Percentiles rank a stretch among this genome's conserved stretches.
Conservation (phyloP, 2,329 filamentous ascomycete species). For the Aureobasidium subglaciale region DNA sequence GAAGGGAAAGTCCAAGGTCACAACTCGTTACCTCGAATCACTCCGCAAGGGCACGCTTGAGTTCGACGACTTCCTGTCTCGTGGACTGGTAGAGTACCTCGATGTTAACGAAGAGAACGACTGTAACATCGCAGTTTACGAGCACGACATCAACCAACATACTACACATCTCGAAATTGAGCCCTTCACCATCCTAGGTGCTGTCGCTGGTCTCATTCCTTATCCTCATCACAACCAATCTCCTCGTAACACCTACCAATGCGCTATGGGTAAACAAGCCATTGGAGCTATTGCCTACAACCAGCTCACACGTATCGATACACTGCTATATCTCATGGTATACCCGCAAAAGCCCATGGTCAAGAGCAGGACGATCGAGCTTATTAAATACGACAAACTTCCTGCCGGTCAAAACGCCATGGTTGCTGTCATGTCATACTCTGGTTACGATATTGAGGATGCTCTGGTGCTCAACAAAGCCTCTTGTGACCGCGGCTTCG, state of each 20-base stretch:
- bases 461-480: slow-evolving; percentile 95
- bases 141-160: slow-evolving; percentile 70
- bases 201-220: slow-evolving; percentile 91
- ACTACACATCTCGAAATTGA: slow-evolving; percentile 97
- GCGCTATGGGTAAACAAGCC: slow-evolving; percentile 99
- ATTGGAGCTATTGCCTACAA: slow-evolving; percentile 98
- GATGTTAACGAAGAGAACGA: slow-evolving; percentile 99
- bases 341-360: slow-evolving; percentile 98
- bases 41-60: slow-evolving; percentile 76
- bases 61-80: slow-evolving; percentile 89
- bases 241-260: slow-evolving; percentile 96
- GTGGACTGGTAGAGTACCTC: slow-evolving; percentile 89
- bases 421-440: slow-evolving; percentile 98
- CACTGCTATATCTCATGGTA: slow-evolving; percentile 89
- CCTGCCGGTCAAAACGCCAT: slow-evolving; percentile 95
- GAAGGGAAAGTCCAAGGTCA: slow-evolving; percentile 75
- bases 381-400: slow-evolving; percentile 94
- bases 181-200: slow-evolving; percentile 91
- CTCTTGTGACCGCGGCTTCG: slow-evolving; percentile 89
- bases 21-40: slow-evolving; percentile 67
- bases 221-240: slow-evolving; percentile 99
- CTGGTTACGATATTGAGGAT: slow-evolving; percentile 98
- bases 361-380: slow-evolving; percentile 91
- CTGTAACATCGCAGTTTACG: slow-evolving; percentile 83
- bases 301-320: slow-evolving; percentile 95